Conservation (phyloP, 108 stramenopile genomes). For the Aurantiochytrium sp. region DNA sequence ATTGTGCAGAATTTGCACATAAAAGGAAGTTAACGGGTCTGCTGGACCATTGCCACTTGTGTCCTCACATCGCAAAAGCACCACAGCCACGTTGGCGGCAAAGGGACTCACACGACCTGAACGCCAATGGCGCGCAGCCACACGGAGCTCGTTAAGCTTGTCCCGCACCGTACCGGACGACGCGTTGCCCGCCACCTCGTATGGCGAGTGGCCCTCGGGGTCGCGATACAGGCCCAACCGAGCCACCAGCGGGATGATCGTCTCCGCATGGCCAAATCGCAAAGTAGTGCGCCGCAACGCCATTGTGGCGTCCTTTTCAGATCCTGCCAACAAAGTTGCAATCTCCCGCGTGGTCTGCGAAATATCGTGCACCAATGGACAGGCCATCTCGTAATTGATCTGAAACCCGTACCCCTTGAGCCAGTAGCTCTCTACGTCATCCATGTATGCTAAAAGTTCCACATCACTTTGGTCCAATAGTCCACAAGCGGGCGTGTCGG, state of each 20-base stretch:
- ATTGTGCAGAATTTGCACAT: neutral
- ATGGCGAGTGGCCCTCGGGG: neutral
- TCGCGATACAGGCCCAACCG: neutral
- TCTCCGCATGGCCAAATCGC: constrained; percentile 1
- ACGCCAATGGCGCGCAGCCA: neutral
- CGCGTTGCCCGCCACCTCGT: neutral
- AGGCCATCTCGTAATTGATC: constrained; percentile 10
- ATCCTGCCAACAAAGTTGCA: neutral
- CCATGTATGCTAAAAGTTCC: neutral
- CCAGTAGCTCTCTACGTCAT: neutral
- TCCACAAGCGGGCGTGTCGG: neutral
- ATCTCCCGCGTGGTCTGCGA: neutral
- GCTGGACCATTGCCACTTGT: neutral
- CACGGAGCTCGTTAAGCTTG: neutral
- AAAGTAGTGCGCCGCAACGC: neutral
- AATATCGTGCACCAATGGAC: neutral
- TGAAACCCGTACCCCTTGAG: neutral
- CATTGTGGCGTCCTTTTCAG: neutral
- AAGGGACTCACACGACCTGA: neutral
- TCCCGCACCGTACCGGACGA: neutral
- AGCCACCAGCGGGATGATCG: neutral
- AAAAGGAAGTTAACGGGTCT: neutral
- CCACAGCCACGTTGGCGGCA: neutral
- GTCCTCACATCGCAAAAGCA: neutral
- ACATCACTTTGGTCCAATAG: neutral